Evolutionary conservation across 768 basidiomycete species (phyloP).

Genomic region (Podaxis rugospora): DNA sequence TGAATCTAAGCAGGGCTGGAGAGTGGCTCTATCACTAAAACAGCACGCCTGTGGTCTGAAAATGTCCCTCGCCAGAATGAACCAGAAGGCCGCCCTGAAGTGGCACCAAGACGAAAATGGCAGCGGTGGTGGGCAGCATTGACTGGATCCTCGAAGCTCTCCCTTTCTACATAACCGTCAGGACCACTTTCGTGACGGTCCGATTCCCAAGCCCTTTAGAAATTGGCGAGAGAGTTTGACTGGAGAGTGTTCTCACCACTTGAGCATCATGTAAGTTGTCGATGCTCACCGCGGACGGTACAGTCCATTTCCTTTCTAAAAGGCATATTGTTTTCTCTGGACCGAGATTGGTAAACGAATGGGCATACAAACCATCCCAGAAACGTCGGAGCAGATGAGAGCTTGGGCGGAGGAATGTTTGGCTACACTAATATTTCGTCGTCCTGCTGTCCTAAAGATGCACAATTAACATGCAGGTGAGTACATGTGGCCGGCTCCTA

Average conservation of each 20-base stretch:
- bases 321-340: constrained; percentile 42
- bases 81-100: too few relatives aligned
- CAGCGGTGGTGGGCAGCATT: too few relatives aligned
- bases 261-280: constrained; percentile 22
- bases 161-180: too few relatives aligned
- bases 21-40: too few relatives aligned
- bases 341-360: constrained; percentile 40
- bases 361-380: constrained; percentile 44
- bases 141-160: too few relatives aligned
- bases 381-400: constrained; percentile 29
- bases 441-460: neutral
- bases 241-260: constrained; percentile 30
- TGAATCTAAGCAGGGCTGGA: too few relatives aligned
- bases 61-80: too few relatives aligned
- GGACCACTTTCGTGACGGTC: too few relatives aligned
- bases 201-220: neutral
- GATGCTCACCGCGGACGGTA: too few relatives aligned
- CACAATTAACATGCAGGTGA: constrained; percentile 19
- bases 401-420: constrained; percentile 29
- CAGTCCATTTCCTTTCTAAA: neutral
- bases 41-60: too few relatives aligned
- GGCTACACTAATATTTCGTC: neutral
- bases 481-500: constrained; percentile 36
- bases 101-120: too few relatives aligned
- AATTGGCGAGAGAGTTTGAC: constrained; percentile 10